Evolutionary conservation across 768 basidiomycete species (phyloP).

Genomic region (Leucocoprinus birnbaumii): DNA sequence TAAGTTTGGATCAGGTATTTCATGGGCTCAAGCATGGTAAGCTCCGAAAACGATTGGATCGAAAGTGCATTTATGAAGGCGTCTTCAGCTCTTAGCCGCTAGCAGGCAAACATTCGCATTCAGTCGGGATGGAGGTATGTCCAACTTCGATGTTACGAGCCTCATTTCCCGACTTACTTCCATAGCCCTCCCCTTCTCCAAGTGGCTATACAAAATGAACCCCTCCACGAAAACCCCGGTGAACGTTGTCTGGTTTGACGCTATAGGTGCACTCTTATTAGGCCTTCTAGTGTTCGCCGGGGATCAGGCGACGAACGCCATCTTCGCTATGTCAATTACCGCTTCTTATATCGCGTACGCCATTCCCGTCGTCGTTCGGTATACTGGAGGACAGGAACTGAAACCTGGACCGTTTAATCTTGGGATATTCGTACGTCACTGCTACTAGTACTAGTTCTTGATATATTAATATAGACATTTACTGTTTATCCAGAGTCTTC

Average conservation of each 20-base stretch:
- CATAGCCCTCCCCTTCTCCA: conserved; percentile 58
- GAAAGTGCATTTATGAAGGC: background rate
- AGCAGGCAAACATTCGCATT: conserved; percentile 70
- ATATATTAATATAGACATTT: background rate
- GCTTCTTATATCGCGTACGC: conserved; percentile 48
- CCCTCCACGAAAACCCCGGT: conserved; percentile 52
- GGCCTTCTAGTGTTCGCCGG: conserved; percentile 64
- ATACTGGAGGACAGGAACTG: conserved; percentile 43
- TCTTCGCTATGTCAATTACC: conserved; percentile 48
- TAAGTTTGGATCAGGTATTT: conserved; percentile 41
- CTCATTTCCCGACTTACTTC: background rate
- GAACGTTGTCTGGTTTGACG: conserved; percentile 54
- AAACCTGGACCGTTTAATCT: conserved; percentile 57
- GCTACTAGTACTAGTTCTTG: background rate
- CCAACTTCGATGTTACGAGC: background rate
- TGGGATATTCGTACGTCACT: conserved; percentile 29
- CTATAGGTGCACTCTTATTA: conserved; percentile 42
- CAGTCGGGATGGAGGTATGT: conserved; percentile 55
- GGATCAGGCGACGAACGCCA: conserved; percentile 52
- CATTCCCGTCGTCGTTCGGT: conserved; percentile 52
- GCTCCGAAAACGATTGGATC: background rate
- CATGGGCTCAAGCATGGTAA: conserved; percentile 59
- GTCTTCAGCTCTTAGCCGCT: conserved; percentile 22
- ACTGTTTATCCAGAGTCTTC: conserved; percentile 42
- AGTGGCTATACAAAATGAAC: conserved; percentile 60